Percentiles rank a stretch among this genome's conserved stretches.
These are phyloP conservation scores for Fusarium sp. DNA, from an alignment of 2,329 filamentous ascomycete genomes.

Conservation along the genomic window DNA sequence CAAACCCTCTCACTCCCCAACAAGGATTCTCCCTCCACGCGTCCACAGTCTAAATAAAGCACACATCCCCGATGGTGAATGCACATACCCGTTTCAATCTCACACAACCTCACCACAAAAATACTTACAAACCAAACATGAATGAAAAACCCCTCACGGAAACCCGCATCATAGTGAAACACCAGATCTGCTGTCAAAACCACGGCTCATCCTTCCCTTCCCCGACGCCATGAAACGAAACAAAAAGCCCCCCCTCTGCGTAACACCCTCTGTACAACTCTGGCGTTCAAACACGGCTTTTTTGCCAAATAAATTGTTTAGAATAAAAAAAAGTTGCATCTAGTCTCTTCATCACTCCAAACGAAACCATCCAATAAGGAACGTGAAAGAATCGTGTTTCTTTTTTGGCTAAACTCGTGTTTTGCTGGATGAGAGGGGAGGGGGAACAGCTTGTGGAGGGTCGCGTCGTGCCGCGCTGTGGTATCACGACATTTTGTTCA, in stretches of 20 bases:
- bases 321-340: not conserved
- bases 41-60: not conserved
- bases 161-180: slow-evolving; percentile 15
- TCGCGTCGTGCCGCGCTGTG: slow-evolving; percentile 19
- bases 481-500: slow-evolving; percentile 3
- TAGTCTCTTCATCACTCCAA: not conserved
- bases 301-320: not conserved
- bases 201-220: slow-evolving; percentile 26
- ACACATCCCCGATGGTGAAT: not conserved
- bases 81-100: slow-evolving; percentile 9
- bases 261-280: not conserved
- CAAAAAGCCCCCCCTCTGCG: not conserved
- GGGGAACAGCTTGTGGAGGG: slow-evolving; percentile 10
- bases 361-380: not conserved
- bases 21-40: not conserved
- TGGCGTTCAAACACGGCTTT: not conserved
- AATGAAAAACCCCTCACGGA: not conserved
- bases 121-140: not conserved
- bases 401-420: slow-evolving; percentile 1
- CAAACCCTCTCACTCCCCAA: not conserved
- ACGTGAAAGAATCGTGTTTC: not conserved
- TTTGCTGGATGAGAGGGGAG: not conserved
- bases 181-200: slow-evolving; percentile 30
- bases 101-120: not conserved
- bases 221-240: slow-evolving; percentile 14